A percentile compares a stretch with the other conserved stretches of the same genome.
phyloP scores from a whole-genome alignment of 192 early-diverging fungal genomes.

The Umbelopsis vinacea region DNA sequence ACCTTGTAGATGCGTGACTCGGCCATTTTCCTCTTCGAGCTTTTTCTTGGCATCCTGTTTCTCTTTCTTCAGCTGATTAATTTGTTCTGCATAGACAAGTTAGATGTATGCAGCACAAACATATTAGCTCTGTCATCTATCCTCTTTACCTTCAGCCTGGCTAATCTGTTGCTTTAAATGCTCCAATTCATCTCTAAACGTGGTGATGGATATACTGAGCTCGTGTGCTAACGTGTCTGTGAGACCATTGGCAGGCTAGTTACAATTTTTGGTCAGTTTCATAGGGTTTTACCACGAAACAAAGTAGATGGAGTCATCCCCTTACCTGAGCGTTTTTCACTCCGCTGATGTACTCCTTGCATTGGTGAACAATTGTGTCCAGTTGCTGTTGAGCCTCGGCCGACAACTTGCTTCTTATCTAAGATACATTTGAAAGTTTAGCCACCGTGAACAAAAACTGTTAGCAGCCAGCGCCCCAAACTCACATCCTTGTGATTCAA shows the following conservation, averaged over 20 bases:
- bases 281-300: not conserved
- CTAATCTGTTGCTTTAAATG: not conserved
- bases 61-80: conserved; percentile 2
- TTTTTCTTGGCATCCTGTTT: conserved; percentile 28
- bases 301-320: not conserved
- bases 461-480: not conserved
- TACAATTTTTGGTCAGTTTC: not conserved
- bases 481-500: not conserved
- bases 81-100: not conserved
- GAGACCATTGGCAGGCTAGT: conserved; percentile 1
- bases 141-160: not conserved
- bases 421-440: not conserved
- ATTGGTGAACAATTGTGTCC: conserved; percentile 29
- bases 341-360: conserved; percentile 26
- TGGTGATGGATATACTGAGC: conserved; percentile 11
- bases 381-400: not conserved
- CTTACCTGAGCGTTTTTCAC: not conserved
- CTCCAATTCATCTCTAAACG: conserved; percentile 13
- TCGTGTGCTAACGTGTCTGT: conserved; percentile 4
- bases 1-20: conserved; percentile 2
- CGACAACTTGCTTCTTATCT: not conserved
- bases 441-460: no score
- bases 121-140: no score
- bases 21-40: conserved; percentile 5
- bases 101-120: no score